A percentile compares a stretch with the other conserved stretches of the same genome.
phyloP scores from a whole-genome alignment of 139 green algal genomes.

The Nannochloris sp. region DNA sequence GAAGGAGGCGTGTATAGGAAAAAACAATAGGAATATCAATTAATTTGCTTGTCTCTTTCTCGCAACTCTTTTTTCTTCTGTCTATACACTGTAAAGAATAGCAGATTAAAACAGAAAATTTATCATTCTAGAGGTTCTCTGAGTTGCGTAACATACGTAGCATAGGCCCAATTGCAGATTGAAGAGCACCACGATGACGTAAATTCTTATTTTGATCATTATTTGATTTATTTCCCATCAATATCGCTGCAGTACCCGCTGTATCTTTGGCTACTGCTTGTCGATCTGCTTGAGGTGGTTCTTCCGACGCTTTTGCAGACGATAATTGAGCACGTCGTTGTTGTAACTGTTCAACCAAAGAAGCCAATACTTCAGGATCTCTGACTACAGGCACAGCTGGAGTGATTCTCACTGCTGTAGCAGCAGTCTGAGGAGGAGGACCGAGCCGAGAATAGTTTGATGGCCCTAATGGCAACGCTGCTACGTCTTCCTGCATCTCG shows the following conservation, averaged over 20 bases:
- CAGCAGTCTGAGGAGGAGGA: not conserved
- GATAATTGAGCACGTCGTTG: conserved; percentile 12
- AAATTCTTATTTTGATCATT: conserved; percentile 13
- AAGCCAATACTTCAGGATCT: conserved; percentile 4
- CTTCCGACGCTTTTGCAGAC: not conserved
- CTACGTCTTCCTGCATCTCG: too few relatives aligned
- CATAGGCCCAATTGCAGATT: conserved; percentile 23
- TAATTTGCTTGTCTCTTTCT: not conserved
- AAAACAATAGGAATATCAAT: not conserved
- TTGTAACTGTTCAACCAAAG: conserved; percentile 16
- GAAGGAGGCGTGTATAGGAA: conserved; percentile 35
- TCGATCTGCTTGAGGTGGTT: not conserved
- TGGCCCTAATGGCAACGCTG: not conserved
- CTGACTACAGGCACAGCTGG: too few relatives aligned
- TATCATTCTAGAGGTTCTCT: not conserved
- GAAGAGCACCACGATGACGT: too few relatives aligned
- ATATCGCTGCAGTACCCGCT: not conserved
- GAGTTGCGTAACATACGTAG: conserved; percentile 21
- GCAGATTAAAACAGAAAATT: not conserved
- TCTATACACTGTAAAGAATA: not conserved
- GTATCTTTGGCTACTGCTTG: not conserved
- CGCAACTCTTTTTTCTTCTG: not conserved
- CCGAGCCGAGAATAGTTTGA: conserved; percentile 17
- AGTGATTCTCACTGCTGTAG: too few relatives aligned
- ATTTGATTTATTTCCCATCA: not conserved